Base-by-base conservation (phyloP, 1,284 basidiomycete genomes). In the Neonothopanus nambi region DNA sequence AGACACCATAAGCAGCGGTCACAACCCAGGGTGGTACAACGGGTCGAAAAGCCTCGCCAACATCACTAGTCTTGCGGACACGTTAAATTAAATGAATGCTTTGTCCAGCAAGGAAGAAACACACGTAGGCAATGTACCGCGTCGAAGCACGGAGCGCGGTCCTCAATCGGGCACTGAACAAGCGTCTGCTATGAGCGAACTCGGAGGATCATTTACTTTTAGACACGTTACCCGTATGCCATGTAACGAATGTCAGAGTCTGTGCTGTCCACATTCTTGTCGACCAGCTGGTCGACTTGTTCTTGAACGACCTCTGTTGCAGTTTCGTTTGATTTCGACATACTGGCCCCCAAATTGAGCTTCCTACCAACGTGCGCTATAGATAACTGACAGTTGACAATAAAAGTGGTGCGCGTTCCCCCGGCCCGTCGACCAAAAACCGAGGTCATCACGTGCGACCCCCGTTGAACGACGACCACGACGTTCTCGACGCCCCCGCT, bases 1-100 rank as follows among this genome's bases (percentile, higher is more conserved):
- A 93, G 54, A 95, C 72, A 21, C 87, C 92, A 69, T 96, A 96
- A 3, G 91, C 91, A 28, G 86, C 87, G 2, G 80, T 82, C n/a
- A 94, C 93, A 12, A 92, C 62, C 61, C 74, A 80, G 0, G 93
- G 91, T 15, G 82, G 82, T 3, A 95, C 90, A 36, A 96, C 82
- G 1, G 94, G 94, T 26, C 94, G 80, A 71, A 97, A 95, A 0
- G 93, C 91, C 71, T 97, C 95, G 54, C 95, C 95, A 30, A 97
- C 75, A 66, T 97, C 94, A 71, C 89, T 91, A 20, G 91, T 92
- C 81, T 87, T 46, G 38, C 21, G 47, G 24, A 28, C 71, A 17
- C 61, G 66, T 62, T 64, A 47, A 61, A 37, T 33, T 7, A 15
- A 55, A 54, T 20, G 56, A 51, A 44, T 63, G 61, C 61, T 8